phyloP scores from a whole-genome alignment of 2,329 filamentous ascomycete species.

The Chaetomium olivaceum region DNA sequence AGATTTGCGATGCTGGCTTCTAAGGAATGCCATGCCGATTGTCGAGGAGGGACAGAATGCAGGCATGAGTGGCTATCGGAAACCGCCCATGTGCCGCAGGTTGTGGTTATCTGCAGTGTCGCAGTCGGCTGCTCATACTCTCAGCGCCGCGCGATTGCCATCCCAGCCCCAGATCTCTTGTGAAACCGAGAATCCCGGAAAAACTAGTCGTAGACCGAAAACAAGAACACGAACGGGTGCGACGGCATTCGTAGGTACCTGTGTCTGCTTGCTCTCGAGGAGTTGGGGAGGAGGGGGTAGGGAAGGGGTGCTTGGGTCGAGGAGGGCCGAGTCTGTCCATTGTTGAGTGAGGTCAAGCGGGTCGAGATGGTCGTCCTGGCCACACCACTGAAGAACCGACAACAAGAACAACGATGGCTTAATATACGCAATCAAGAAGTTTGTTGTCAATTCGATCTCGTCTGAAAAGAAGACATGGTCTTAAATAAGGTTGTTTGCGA shows the following conservation, averaged over 20 bases:
- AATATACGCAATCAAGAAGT: not conserved
- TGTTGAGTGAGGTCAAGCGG: not conserved
- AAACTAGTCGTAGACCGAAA: constrained; percentile 6
- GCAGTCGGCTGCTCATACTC: constrained; percentile 17
- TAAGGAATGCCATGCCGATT: constrained; percentile 3
- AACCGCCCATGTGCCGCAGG: not conserved
- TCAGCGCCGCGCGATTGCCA: constrained; percentile 18
- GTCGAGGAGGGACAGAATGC: constrained; percentile 24
- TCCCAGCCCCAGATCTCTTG: constrained; percentile 7
- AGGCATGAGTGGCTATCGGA: not conserved
- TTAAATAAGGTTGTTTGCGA: constrained; percentile 21
- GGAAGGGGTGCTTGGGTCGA: not conserved
- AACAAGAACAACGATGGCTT: too few relatives aligned
- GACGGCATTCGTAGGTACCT: not conserved
- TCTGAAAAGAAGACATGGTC: constrained; percentile 7
- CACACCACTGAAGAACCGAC: not conserved
- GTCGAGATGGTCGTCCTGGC: not conserved
- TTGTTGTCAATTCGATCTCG: not conserved
- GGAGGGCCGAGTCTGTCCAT: not conserved
- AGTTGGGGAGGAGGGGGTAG: not conserved
- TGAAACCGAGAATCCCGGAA: constrained; percentile 24
- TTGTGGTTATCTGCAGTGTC: not conserved
- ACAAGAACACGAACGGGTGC: not conserved
- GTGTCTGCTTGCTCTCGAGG: not conserved
- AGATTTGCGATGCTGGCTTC: not conserved